These are phyloP conservation scores for Candida patagonica DNA, from an alignment of 805 yeast species.

Conservation along the genomic window DNA sequence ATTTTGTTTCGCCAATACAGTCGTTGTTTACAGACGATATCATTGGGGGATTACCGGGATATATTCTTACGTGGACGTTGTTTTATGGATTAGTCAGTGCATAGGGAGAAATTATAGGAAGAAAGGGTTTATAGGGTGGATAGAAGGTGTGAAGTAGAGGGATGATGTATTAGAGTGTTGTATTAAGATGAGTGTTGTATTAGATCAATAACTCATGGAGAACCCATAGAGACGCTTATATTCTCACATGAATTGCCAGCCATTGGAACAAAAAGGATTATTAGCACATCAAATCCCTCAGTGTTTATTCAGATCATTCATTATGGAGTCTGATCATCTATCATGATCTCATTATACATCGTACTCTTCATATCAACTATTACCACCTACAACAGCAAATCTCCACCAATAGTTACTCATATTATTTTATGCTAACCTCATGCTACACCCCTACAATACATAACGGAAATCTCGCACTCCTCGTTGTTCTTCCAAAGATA, in stretches of 20 bases:
- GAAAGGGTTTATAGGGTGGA: too few species aligned
- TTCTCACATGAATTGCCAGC: too few species aligned
- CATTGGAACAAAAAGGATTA: too few species aligned
- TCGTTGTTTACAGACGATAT: constrained; percentile 38
- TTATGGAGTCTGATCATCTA: too few species aligned
- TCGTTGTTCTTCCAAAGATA: constrained; percentile 49
- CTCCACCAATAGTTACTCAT: background rate
- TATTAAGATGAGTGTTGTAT: too few species aligned
- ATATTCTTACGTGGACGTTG: constrained; percentile 51
- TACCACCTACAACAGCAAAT: background rate
- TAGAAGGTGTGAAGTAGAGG: too few species aligned
- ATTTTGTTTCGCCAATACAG: constrained; percentile 32
- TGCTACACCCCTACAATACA: constrained; percentile 7
- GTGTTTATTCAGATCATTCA: too few species aligned
- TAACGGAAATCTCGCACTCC: constrained; percentile 40
- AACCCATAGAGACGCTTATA: too few species aligned
- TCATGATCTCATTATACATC: background rate
- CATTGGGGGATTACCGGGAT: constrained; percentile 42
- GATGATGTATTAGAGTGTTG: too few species aligned
- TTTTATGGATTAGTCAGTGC: constrained; percentile 38
- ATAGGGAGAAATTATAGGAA: too few species aligned
- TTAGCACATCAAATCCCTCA: too few species aligned
- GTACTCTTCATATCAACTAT: background rate
- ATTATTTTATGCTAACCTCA: background rate
- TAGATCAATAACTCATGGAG: too few species aligned